A percentile compares a stretch with the other conserved stretches of the same genome.
Conservation (phyloP, 108 stramenopile genomes). For the Nitzschia palea region DNA sequence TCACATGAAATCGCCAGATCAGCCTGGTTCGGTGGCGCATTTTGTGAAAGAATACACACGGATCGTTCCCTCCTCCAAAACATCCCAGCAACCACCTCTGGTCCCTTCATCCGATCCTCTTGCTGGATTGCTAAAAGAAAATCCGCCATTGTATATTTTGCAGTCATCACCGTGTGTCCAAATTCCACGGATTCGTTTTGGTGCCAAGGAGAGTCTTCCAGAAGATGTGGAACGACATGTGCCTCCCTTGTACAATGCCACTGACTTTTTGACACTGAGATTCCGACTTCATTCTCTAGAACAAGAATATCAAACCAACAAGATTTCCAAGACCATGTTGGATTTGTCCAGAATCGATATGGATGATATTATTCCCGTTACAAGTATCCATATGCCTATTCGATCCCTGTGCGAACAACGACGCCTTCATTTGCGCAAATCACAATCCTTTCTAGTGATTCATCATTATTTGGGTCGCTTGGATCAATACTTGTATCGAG, state of each 20-base stretch:
- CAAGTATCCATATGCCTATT: slow-evolving; percentile 45
- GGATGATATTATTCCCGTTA: slow-evolving; percentile 45
- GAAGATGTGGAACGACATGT: neutral
- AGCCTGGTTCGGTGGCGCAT: slow-evolving; percentile 32
- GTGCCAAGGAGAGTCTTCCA: neutral
- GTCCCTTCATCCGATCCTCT: neutral
- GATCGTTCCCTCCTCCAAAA: neutral
- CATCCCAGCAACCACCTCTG: neutral
- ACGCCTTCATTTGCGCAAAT: slow-evolving; percentile 21
- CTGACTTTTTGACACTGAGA: slow-evolving; percentile 54
- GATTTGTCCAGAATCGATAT: slow-evolving; percentile 51
- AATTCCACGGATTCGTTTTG: slow-evolving; percentile 45
- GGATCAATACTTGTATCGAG: slow-evolving; percentile 60
- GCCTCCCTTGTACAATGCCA: slow-evolving; percentile 31
- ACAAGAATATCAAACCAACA: slow-evolving; percentile 35
- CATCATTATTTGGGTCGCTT: slow-evolving; percentile 65
- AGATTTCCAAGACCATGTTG: slow-evolving; percentile 58
- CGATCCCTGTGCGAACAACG: slow-evolving; percentile 33
- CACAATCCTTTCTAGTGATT: slow-evolving; percentile 36
- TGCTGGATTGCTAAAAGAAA: neutral
- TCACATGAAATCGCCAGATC: slow-evolving; percentile 5
- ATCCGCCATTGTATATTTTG: slow-evolving; percentile 9
- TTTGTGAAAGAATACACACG: slow-evolving; percentile 17
- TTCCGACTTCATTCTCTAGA: slow-evolving; percentile 40
- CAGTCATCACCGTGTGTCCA: slow-evolving; percentile 46